Evolutionary conservation across 2,329 filamentous ascomycete genomes (phyloP).

Genomic region (Colletotrichum lindemuthianum): DNA sequence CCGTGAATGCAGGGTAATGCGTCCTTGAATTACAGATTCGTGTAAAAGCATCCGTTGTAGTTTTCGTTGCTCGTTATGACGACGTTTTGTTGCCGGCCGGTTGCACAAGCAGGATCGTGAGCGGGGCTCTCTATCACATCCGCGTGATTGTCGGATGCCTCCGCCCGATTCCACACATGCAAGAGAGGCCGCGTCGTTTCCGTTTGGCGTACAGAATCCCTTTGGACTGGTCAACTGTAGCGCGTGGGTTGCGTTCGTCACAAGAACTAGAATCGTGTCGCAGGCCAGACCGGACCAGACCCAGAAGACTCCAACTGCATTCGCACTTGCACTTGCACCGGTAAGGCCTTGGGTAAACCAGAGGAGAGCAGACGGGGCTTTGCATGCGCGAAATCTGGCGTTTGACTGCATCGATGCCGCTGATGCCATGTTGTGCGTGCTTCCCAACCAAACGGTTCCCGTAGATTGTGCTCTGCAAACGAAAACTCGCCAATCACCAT

Average conservation of each 20-base stretch:
- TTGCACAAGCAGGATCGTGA: conserved; percentile 24
- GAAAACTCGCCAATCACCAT: conserved; percentile 35
- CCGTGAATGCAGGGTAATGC: conserved; percentile 12
- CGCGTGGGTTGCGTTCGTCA: conserved; percentile 31
- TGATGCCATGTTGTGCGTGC: conserved; percentile 39
- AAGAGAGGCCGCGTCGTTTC: background rate
- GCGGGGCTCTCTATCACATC: conserved; percentile 6
- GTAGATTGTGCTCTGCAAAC: conserved; percentile 36
- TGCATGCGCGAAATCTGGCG: conserved; percentile 40
- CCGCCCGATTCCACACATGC: conserved; percentile 6
- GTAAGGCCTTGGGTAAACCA: background rate
- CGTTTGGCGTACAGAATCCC: conserved; percentile 1
- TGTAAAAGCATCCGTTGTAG: conserved; percentile 14
- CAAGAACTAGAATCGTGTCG: background rate
- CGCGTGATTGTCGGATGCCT: conserved; percentile 5
- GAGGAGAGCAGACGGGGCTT: conserved; percentile 21
- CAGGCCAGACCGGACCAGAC: conserved; percentile 24
- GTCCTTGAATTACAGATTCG: conserved; percentile 10
- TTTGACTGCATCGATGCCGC: conserved; percentile 40
- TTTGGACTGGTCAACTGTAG: too few relatives aligned
- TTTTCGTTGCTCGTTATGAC: conserved; percentile 4
- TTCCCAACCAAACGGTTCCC: conserved; percentile 36
- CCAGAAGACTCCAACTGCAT: too few relatives aligned
- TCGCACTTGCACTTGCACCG: too few relatives aligned
- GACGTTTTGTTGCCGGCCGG: conserved; percentile 1